A percentile compares a stretch with the other conserved stretches of the same genome.
Conservation (phyloP, 805 yeast genomes). For the Saccharomycopsis fodiens region DNA sequence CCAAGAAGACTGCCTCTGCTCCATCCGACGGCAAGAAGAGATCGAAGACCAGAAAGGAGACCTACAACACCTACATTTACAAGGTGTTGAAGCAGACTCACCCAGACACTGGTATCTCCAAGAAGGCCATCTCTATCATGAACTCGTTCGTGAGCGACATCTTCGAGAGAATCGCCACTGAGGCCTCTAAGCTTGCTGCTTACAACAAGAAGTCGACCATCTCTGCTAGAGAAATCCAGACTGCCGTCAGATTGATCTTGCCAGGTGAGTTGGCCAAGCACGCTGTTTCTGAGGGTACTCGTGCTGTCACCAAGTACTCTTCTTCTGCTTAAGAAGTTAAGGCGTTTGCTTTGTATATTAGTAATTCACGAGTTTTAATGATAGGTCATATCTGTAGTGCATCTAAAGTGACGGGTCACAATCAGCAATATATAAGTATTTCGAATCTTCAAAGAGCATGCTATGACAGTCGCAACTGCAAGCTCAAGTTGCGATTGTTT, state of each 20-base stretch:
- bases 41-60: conserved; percentile 93
- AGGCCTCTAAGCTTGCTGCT: conserved; percentile 97
- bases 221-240: conserved; percentile 97
- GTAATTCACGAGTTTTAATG: background rate
- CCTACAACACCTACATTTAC: conserved; percentile 96
- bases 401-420: background rate
- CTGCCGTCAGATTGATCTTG: conserved; percentile 94
- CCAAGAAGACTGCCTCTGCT: conserved; percentile 80
- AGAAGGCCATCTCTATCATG: conserved; percentile 97
- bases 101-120: conserved; percentile 99
- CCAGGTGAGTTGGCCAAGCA: conserved; percentile 99
- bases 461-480: background rate
- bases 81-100: conserved; percentile 98
- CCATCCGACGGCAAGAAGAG: conserved; percentile 64
- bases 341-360: background rate
- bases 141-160: conserved; percentile 97
- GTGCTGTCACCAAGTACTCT: conserved; percentile 31
- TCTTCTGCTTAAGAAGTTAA: conserved; percentile 16
- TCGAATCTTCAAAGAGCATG: no score
- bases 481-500: background rate
- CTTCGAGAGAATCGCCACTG: conserved; percentile 96
- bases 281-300: conserved; percentile 97
- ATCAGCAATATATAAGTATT: background rate
- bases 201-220: conserved; percentile 98
- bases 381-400: background rate